Percentiles rank a stretch among this genome's conserved stretches.
phyloP scores from a whole-genome alignment of 352 stramenopile genomes.

The Phytophthora lateralis region DNA sequence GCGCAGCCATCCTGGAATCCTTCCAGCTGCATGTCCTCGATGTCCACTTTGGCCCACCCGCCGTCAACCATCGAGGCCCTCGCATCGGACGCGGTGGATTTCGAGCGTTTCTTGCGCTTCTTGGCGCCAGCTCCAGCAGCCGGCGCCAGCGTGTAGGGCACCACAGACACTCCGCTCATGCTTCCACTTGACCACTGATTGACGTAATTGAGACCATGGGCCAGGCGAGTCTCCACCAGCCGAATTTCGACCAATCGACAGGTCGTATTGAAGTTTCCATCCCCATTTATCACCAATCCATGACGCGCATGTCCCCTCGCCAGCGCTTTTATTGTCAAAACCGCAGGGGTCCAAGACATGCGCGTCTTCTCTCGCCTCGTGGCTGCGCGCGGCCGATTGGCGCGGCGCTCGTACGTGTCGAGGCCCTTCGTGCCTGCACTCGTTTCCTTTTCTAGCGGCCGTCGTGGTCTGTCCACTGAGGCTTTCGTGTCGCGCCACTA shows the following conservation, averaged over 20 bases:
- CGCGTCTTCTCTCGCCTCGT: slow-evolving; percentile 24
- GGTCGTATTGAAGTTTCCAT: neutral
- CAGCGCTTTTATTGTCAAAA: neutral
- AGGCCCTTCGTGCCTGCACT: slow-evolving; percentile 3
- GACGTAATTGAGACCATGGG: slow-evolving; percentile 8
- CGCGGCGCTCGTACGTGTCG: slow-evolving; percentile 5
- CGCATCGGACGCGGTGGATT: slow-evolving; percentile 4
- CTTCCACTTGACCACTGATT: slow-evolving; percentile 20
- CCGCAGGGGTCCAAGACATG: slow-evolving; percentile 13
- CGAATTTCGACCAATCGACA: slow-evolving; percentile 34
- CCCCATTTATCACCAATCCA: slow-evolving; percentile 1
- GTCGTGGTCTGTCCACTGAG: slow-evolving; percentile 35
- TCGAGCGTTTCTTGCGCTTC: slow-evolving; percentile 70
- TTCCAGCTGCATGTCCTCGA: slow-evolving; percentile 76
- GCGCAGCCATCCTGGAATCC: slow-evolving; percentile 86
- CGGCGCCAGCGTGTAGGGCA: slow-evolving; percentile 41
- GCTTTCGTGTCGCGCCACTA: slow-evolving; percentile 87
- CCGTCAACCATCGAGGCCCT: slow-evolving; percentile 11
- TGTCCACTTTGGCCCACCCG: slow-evolving; percentile 73
- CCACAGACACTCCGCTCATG: slow-evolving; percentile 43
- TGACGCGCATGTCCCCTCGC: neutral
- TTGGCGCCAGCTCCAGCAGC: slow-evolving; percentile 30
- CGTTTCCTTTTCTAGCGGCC: neutral
- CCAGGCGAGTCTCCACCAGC: slow-evolving; percentile 25
- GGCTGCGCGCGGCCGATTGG: slow-evolving; percentile 13